Base-by-base conservation (phyloP, 345 rosid genomes). In the Tarenaya hassleriana region DNA sequence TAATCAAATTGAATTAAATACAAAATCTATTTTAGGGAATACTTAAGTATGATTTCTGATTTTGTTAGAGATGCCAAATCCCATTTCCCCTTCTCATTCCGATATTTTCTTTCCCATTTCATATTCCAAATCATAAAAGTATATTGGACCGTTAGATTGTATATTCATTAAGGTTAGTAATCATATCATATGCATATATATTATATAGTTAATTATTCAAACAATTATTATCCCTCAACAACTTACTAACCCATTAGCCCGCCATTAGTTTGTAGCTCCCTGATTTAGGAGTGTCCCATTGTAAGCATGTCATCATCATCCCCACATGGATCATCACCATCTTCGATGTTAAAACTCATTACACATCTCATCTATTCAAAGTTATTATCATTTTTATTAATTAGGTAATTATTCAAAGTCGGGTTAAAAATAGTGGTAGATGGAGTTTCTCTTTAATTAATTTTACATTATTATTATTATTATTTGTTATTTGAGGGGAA, bases 181-280 rank as follows among this genome's bases (percentile, higher is more conserved):
- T 20, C 27, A 34, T 50, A 15, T 13, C 32, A 27, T 61, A 13
- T 16, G 4, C 14, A 13, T 21, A 8, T 34, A 45, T 14, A 10
- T 42, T 9, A 27, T 41, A n/a, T 10, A 8, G 37, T 20, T 12
- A 42, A n/a, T 16, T 10, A 33, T 13, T 43, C 34, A 39, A 39
- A 2, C 20, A 58, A 15, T 29, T 27, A 46, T 19, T 51, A 51
- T 37, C 38, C 49, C n/a, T 64, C 59, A 58, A 58, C 64, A 58
- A 58, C 69, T 58, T 65, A 37, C 16, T 43, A 34, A 50, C 27
- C 63, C 11, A 14, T 51, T 37, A 61, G 53, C 6, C 3, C 44
- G 67, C 69, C 41, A 41, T 57, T 64, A 50, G 63, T 57, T 50
- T 44, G 8, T 50, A 56, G 52, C 57, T 37, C 38, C 52, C 53